Evolutionary conservation across 2,329 filamentous ascomycete genomes (phyloP).

Genomic region (Cercospora sp.): DNA sequence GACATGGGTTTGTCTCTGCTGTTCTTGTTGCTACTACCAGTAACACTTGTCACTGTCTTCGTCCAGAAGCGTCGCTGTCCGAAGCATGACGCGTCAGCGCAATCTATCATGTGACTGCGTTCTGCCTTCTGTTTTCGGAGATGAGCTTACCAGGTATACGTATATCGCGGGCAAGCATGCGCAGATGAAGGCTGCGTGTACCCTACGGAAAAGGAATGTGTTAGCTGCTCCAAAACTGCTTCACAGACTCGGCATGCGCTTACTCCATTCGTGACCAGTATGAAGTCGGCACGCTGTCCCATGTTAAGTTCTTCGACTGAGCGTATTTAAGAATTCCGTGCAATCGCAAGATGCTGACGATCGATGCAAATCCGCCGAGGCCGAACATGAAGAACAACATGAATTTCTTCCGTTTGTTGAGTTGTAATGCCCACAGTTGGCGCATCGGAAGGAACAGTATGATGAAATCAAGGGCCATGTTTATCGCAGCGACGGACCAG

Average conservation of each 20-base stretch:
- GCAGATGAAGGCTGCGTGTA: slow-evolving; percentile 8
- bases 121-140: background rate
- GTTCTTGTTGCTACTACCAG: background rate
- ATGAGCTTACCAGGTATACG: slow-evolving; percentile 1
- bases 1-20: slow-evolving; percentile 1
- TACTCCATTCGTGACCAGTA: slow-evolving; percentile 10
- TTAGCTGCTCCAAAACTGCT: background rate
- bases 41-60: background rate
- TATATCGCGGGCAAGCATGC: slow-evolving; percentile 6
- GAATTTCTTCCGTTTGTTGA: slow-evolving; percentile 21
- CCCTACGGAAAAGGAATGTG: background rate
- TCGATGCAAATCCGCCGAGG: slow-evolving; percentile 18
- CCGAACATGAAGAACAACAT: slow-evolving; percentile 22
- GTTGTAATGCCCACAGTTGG: slow-evolving; percentile 6
- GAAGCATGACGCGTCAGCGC: background rate
- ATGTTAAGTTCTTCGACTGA: slow-evolving; percentile 9
- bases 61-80: slow-evolving; percentile 1
- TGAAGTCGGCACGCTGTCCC: slow-evolving; percentile 5
- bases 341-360: slow-evolving; percentile 21
- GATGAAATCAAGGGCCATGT: slow-evolving; percentile 16
- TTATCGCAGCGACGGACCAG: slow-evolving; percentile 17
- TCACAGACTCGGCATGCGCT: background rate
- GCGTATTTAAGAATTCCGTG: slow-evolving; percentile 18
- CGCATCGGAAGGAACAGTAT: slow-evolving; percentile 15
- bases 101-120: background rate